Conservation (phyloP, 2,329 filamentous ascomycete species). For the Curvularia hawaiiensis region DNA sequence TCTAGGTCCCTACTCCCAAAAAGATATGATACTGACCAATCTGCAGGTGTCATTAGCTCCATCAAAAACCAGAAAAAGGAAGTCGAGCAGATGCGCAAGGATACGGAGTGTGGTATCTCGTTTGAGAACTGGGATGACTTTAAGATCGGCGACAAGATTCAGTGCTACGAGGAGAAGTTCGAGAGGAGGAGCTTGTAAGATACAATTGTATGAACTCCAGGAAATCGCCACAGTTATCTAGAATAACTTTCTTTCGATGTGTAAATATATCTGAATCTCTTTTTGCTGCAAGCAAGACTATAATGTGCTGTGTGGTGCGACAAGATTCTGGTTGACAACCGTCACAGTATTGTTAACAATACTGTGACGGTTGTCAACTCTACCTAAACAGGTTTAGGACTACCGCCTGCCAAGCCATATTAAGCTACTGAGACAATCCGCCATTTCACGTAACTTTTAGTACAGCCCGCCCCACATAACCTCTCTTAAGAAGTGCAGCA, state of each 20-base stretch:
- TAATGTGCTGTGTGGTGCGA: not conserved
- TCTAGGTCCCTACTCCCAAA: not conserved
- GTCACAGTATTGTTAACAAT: no score
- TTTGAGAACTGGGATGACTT: constrained; percentile 83
- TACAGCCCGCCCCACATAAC: no score
- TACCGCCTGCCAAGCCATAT: no score
- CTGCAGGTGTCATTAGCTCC: constrained; percentile 73
- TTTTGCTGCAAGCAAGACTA: not conserved
- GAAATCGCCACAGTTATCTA: not conserved
- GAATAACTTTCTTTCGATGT: not conserved
- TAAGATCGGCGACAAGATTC: constrained; percentile 80
- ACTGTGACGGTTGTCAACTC: no score
- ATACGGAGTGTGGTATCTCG: constrained; percentile 88
- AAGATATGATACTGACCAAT: constrained; percentile 6
- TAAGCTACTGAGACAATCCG: no score
- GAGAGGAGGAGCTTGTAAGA: constrained; percentile 67
- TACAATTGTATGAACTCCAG: not conserved
- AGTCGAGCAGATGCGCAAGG: constrained; percentile 85
- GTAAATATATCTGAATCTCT: not conserved
- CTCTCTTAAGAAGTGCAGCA: no score
- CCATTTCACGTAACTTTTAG: no score
- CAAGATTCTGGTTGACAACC: no score
- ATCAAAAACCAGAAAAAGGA: constrained; percentile 95
- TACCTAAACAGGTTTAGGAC: no score
- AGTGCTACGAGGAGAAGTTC: constrained; percentile 79